phyloP scores from a whole-genome alignment of 2,329 filamentous ascomycete genomes.

The Talaromyces atroroseus region DNA sequence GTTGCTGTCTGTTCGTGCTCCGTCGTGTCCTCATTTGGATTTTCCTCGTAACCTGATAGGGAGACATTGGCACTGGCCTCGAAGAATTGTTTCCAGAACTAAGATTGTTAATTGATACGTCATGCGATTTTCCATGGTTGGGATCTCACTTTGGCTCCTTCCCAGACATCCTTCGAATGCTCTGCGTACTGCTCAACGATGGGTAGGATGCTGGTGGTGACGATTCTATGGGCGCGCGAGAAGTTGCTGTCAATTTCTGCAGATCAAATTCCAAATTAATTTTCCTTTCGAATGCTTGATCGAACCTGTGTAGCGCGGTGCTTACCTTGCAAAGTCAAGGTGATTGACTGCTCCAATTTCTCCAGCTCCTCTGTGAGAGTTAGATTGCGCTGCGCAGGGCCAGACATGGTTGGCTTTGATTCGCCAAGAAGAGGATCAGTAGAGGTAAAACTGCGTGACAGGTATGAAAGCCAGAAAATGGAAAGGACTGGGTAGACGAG shows the following conservation, averaged over 20 bases:
- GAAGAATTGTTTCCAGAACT: slow-evolving; percentile 99
- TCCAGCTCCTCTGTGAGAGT: slow-evolving; percentile 93
- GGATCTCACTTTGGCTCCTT: slow-evolving; percentile 73
- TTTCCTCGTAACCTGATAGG: slow-evolving; percentile 87
- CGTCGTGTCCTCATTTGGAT: slow-evolving; percentile 55
- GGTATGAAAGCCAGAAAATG: background rate
- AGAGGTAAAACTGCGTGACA: no score
- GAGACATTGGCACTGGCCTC: slow-evolving; percentile 97
- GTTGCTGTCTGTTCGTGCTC: slow-evolving; percentile 47
- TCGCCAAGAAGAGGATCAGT: background rate
- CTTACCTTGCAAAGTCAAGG: slow-evolving; percentile 82
- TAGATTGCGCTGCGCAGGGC: slow-evolving; percentile 53
- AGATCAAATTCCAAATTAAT: slow-evolving; percentile 1
- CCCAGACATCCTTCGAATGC: slow-evolving; percentile 91
- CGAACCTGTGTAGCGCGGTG: background rate
- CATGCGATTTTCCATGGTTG: slow-evolving; percentile 3
- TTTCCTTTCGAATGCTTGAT: no score
- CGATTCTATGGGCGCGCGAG: slow-evolving; percentile 90
- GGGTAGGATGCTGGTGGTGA: slow-evolving; percentile 87
- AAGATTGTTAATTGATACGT: slow-evolving; percentile 6
- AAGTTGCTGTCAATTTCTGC: slow-evolving; percentile 98
- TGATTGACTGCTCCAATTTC: slow-evolving; percentile 93
- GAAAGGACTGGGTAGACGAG: background rate
- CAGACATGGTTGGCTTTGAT: slow-evolving; percentile 3
- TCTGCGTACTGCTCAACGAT: slow-evolving; percentile 93